Percentiles rank a stretch among this genome's conserved stretches.
Evolutionary conservation across 2,329 filamentous ascomycete species (phyloP).

Genomic region (Paecilomyces sp.): DNA sequence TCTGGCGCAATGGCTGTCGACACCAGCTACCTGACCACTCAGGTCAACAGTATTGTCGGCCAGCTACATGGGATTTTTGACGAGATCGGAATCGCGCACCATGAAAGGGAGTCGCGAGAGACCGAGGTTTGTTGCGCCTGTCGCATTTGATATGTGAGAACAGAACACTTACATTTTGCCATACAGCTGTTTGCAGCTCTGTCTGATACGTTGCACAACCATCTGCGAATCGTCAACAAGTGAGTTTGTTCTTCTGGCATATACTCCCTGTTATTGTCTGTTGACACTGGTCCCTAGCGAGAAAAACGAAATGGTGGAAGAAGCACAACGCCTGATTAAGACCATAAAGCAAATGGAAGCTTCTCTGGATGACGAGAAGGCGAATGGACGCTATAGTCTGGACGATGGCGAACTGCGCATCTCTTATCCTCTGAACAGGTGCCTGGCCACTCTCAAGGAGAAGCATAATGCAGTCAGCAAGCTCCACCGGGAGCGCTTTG

Average conservation of each 20-base stretch:
- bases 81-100: slow-evolving; percentile 88
- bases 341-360: slow-evolving; percentile 89
- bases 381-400: slow-evolving; percentile 56
- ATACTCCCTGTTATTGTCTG: slow-evolving; percentile 1
- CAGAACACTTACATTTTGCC: slow-evolving; percentile 11
- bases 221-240: slow-evolving; percentile 74
- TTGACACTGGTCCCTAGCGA: slow-evolving; percentile 45
- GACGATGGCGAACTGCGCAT: slow-evolving; percentile 65
- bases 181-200: slow-evolving; percentile 78
- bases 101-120: slow-evolving; percentile 86
- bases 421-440: slow-evolving; percentile 75
- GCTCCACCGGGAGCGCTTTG: slow-evolving; percentile 82
- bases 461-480: slow-evolving; percentile 75
- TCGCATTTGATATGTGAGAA: slow-evolving; percentile 1
- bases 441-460: slow-evolving; percentile 73
- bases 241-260: slow-evolving; percentile 26
- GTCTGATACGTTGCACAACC: slow-evolving; percentile 84
- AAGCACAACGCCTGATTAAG: slow-evolving; percentile 77
- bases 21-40: slow-evolving; percentile 84
- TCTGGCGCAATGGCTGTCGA: slow-evolving; percentile 57
- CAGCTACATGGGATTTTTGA: slow-evolving; percentile 94
- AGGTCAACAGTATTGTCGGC: slow-evolving; percentile 88
- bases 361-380: slow-evolving; percentile 71
- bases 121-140: slow-evolving; percentile 60
- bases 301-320: slow-evolving; percentile 84